phyloP scores from a whole-genome alignment of 2,329 filamentous ascomycete genomes.

The Fusarium proliferatum region DNA sequence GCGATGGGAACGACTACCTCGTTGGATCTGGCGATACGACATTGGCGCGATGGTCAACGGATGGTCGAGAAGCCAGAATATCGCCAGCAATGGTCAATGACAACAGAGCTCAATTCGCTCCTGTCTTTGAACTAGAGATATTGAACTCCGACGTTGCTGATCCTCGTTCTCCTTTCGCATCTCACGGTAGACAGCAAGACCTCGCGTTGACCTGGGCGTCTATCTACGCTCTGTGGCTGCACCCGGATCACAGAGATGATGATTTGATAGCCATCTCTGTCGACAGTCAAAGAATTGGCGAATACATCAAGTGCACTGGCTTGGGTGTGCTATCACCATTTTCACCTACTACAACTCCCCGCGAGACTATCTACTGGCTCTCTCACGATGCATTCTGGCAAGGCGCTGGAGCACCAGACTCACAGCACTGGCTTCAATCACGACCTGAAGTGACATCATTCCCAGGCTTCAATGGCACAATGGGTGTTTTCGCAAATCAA shows the following conservation, averaged over 20 bases:
- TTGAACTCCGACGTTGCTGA: constrained; percentile 3
- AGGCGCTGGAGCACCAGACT: constrained; percentile 43
- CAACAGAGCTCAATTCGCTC: constrained; percentile 8
- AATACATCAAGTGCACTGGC: constrained; percentile 21
- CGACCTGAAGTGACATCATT: constrained; percentile 41
- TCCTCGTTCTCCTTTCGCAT: constrained; percentile 3
- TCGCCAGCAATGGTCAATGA: constrained; percentile 28
- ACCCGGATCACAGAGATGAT: constrained; percentile 14
- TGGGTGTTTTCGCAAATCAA: constrained; percentile 41
- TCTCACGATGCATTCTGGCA: constrained; percentile 42
- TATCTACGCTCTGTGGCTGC: constrained; percentile 24
- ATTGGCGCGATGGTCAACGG: constrained; percentile 11
- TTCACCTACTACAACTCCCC: neutral
- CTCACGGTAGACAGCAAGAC: constrained; percentile 3
- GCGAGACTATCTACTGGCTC: constrained; percentile 33
- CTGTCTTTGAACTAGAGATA: constrained; percentile 8
- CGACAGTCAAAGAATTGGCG: constrained; percentile 5
- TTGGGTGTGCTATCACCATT: constrained; percentile 17
- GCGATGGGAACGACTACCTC: constrained; percentile 4
- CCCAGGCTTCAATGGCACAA: constrained; percentile 39
- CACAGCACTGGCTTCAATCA: constrained; percentile 39
- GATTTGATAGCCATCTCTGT: constrained; percentile 15
- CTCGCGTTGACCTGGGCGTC: constrained; percentile 16
- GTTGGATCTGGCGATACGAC: constrained; percentile 9
- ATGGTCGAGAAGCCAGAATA: constrained; percentile 6